phyloP scores from a whole-genome alignment of 495 filamentous ascomycete genomes.

The Sabuloglossum arenarium region DNA sequence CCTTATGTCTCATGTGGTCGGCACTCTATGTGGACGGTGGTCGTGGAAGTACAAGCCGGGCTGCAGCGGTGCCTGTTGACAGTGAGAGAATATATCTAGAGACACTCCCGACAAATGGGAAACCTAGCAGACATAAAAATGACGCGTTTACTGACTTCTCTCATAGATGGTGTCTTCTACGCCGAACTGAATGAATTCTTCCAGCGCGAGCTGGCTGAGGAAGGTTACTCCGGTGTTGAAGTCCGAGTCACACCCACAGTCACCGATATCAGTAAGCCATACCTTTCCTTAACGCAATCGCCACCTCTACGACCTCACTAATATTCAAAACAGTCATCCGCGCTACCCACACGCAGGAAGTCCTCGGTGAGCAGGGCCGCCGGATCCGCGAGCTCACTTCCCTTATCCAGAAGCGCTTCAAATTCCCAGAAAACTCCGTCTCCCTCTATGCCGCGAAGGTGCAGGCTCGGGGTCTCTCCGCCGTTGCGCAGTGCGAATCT shows the following conservation, averaged over 20 bases:
- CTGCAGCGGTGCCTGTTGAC: not conserved
- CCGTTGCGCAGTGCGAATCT: constrained; percentile 98
- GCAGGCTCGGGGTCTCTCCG: constrained; percentile 98
- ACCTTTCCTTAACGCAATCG: not conserved
- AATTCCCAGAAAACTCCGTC: constrained; percentile 99
- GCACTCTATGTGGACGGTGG: not conserved
- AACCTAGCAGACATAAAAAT: not conserved
- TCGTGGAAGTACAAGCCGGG: not conserved
- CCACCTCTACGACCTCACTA: not conserved
- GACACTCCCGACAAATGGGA: not conserved
- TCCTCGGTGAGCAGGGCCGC: constrained; percentile 97
- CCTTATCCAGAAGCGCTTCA: constrained; percentile 99
- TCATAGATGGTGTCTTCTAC: constrained; percentile 89
- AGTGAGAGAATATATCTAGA: not conserved
- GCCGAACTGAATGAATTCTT: constrained; percentile 99
- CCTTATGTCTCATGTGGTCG: not conserved
- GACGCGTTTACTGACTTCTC: not conserved
- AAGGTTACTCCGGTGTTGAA: constrained; percentile 98
- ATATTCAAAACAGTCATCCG: constrained; percentile 49
- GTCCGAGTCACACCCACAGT: constrained; percentile 98
- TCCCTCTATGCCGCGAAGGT: constrained; percentile 99
- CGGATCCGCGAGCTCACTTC: constrained; percentile 99
- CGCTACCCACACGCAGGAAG: constrained; percentile 98
- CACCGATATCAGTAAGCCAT: constrained; percentile 78
- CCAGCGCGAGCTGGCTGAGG: constrained; percentile 98